Percentiles rank a stretch among this genome's conserved stretches.
phyloP scores from a whole-genome alignment of 352 stramenopile species.

The Chrysophaeum taylorii region DNA sequence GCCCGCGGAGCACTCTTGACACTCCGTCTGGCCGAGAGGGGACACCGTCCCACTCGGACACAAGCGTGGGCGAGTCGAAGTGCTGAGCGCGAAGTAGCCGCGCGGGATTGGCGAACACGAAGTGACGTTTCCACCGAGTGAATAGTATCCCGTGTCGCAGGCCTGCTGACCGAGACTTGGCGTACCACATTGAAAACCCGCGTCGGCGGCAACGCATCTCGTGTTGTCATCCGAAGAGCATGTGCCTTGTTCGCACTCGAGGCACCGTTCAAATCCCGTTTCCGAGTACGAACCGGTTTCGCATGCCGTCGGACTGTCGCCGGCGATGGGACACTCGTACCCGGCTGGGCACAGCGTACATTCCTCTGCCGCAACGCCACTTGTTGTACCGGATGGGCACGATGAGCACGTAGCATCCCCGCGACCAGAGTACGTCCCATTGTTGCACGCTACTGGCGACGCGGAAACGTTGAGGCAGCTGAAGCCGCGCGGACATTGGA shows the following conservation, averaged over 20 bases:
- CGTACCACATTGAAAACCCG: background rate
- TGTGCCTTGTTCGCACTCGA: background rate
- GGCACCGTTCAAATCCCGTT: background rate
- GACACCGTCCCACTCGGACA: constrained; percentile 50
- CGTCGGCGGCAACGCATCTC: background rate
- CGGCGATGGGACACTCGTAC: background rate
- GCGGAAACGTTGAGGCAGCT: constrained; percentile 23
- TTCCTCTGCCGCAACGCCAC: background rate
- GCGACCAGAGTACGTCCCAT: constrained; percentile 24
- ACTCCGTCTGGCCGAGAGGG: background rate
- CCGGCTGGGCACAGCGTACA: background rate
- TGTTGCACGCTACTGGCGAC: constrained; percentile 17
- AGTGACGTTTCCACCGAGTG: constrained; percentile 32
- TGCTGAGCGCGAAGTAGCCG: constrained; percentile 57
- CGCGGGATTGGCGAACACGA: constrained; percentile 59
- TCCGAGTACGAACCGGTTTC: background rate
- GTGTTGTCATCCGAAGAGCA: background rate
- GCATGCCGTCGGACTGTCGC: background rate
- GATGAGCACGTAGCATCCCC: background rate
- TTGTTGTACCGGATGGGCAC: constrained; percentile 4
- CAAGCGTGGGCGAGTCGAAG: constrained; percentile 6
- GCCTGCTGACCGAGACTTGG: too few relatives aligned
- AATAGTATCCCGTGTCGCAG: constrained; percentile 39
- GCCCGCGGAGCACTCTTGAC: background rate
- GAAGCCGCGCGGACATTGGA: constrained; percentile 33